phyloP scores from a whole-genome alignment of 2,329 filamentous ascomycete species.

The Penicillium sp. region DNA sequence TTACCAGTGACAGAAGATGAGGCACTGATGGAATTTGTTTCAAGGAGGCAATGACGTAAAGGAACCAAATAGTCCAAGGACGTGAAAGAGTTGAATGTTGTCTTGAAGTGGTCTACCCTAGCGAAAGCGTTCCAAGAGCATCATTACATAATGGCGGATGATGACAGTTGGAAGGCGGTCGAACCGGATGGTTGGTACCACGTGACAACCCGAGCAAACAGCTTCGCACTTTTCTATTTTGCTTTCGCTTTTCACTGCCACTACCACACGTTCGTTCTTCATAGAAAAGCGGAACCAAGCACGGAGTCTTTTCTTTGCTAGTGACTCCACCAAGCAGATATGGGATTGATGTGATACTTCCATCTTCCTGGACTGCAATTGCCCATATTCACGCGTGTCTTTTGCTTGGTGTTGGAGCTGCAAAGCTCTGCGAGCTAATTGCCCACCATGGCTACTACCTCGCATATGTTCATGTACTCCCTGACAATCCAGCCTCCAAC shows the following conservation, averaged over 20 bases:
- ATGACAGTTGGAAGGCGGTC: conserved; percentile 34
- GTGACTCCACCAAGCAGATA: conserved; percentile 29
- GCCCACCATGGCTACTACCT: conserved; percentile 86
- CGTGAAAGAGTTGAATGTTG: background rate
- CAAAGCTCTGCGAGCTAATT: conserved; percentile 21
- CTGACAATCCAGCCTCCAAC: conserved; percentile 92
- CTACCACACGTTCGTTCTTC: background rate
- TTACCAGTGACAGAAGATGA: background rate
- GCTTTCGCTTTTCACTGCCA: conserved; percentile 6
- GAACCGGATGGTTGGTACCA: conserved; percentile 36
- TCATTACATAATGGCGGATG: conserved; percentile 18
- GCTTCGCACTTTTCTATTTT: conserved; percentile 30
- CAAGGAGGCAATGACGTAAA: background rate
- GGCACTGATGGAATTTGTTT: background rate
- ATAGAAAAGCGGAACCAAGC: background rate
- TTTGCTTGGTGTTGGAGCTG: conserved; percentile 13
- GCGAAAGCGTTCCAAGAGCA: background rate
- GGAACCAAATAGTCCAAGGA: background rate
- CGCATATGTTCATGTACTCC: conserved; percentile 98
- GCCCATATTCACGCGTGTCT: conserved; percentile 9
- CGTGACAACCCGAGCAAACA: conserved; percentile 19
- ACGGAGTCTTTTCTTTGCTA: conserved; percentile 25
- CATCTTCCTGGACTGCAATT: conserved; percentile 29
- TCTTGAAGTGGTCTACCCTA: background rate
- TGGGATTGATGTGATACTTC: conserved; percentile 37